A percentile compares a stretch with the other conserved stretches of the same genome.
Conservation (phyloP, 2,329 filamentous ascomycete genomes). For the Diaporthe citrichinensis region DNA sequence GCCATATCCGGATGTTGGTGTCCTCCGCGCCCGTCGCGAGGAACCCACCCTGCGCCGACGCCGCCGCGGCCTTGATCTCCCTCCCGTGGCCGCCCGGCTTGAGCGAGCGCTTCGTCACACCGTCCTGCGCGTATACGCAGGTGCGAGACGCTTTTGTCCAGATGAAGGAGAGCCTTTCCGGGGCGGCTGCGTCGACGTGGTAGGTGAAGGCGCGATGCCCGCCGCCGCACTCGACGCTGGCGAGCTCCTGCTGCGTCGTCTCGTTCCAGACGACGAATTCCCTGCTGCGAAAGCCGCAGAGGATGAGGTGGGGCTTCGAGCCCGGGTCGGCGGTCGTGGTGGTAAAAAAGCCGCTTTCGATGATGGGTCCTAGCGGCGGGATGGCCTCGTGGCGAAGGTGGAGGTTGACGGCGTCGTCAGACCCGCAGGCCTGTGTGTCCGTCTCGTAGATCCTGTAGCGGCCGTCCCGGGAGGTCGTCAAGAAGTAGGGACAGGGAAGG, state of each 20-base stretch:
- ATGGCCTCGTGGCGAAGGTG: conserved; percentile 75
- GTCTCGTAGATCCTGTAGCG: conserved; percentile 76
- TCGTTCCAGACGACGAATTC: conserved; percentile 88
- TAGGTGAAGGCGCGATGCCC: conserved; percentile 83
- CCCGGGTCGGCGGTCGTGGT: conserved; percentile 45
- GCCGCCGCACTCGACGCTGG: conserved; percentile 85
- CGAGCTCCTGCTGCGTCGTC: conserved; percentile 76
- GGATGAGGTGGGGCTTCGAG: conserved; percentile 68
- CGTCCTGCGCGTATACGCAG: conserved; percentile 60
- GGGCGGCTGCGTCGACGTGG: conserved; percentile 38
- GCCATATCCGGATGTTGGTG: conserved; percentile 80
- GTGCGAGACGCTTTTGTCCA: conserved; percentile 73
- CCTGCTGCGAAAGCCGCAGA: conserved; percentile 86
- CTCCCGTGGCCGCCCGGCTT: conserved; percentile 85
- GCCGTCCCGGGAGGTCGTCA: conserved; percentile 84
- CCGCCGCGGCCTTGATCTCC: conserved; percentile 76
- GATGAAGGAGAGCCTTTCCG: conserved; percentile 65
- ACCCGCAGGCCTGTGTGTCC: conserved; percentile 41
- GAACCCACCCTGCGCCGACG: conserved; percentile 49
- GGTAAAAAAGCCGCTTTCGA: conserved; percentile 79
- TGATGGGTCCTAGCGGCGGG: conserved; percentile 80
- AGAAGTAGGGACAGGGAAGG: conserved; percentile 60
- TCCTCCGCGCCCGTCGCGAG: conserved; percentile 81
- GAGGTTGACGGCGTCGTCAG: conserved; percentile 48
- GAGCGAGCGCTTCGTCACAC: conserved; percentile 61